Percentiles rank a stretch among this genome's conserved stretches.
Evolutionary conservation across 495 filamentous ascomycete genomes (phyloP).

Genomic region (Parmelia sp.): DNA sequence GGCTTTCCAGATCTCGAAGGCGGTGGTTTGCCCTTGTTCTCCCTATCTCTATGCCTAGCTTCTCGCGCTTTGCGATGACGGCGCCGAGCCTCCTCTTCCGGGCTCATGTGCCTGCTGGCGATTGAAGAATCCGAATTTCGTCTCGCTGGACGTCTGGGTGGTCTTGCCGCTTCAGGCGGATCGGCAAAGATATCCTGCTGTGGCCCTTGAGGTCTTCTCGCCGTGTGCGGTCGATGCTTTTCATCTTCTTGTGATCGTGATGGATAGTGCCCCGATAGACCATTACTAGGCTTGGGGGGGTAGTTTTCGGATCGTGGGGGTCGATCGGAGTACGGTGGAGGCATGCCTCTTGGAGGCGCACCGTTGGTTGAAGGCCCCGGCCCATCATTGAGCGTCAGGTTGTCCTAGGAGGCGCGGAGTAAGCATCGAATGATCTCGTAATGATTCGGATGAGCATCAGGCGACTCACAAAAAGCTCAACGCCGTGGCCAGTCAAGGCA

Average conservation of each 20-base stretch:
- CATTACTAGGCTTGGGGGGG: constrained; percentile 32
- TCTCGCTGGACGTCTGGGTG: constrained; percentile 50
- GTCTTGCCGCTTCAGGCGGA: constrained; percentile 38
- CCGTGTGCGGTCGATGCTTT: constrained; percentile 31
- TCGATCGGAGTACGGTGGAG: constrained; percentile 37
- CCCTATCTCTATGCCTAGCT: constrained; percentile 54
- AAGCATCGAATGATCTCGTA: constrained; percentile 9
- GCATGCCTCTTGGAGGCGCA: constrained; percentile 33
- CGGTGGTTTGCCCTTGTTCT: constrained; percentile 39
- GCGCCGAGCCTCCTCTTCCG: constrained; percentile 69
- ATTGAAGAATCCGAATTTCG: constrained; percentile 94
- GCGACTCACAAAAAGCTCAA: constrained; percentile 82
- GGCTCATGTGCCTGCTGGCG: constrained; percentile 53
- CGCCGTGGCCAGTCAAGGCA: constrained; percentile 56
- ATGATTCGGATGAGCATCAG: background rate
- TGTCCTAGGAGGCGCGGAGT: constrained; percentile 35
- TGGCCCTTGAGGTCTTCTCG: constrained; percentile 29
- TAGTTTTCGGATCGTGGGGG: constrained; percentile 37
- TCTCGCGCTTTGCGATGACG: constrained; percentile 63
- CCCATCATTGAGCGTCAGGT: constrained; percentile 46
- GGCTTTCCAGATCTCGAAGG: constrained; percentile 43
- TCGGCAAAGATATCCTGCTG: constrained; percentile 57
- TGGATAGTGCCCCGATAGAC: constrained; percentile 48
- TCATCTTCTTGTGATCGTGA: constrained; percentile 56
- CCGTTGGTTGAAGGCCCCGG: constrained; percentile 29